Evolutionary conservation across 306 rosid genomes (phyloP), one percentile per base, ranked within the genome.

Genomic region (Astragalus glycyphyllos): DNA sequence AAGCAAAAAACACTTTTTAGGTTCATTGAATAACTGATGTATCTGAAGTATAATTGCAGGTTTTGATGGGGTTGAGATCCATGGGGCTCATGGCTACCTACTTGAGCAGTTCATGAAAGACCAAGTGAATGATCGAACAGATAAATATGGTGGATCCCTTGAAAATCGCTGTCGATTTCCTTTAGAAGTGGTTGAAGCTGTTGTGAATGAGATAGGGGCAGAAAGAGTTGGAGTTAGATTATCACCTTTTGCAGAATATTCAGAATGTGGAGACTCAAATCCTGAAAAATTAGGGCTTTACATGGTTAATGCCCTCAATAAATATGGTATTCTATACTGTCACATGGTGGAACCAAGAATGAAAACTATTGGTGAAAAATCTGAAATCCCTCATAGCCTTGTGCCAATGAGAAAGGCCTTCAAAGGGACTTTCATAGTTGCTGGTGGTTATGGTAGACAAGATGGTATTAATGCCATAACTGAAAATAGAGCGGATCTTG

Each of bases 261-360:
- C 14, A 65, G 58, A 65, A 47, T 65, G 45, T 32, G 71, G 71
- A 13, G 71, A 65, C 32, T 65, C 71, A 0, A 65, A 14, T 31
- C 71, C 71, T 0, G 45, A 65, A 32, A 42, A 6, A 47, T 31
- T 65, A 5, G 71, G 71, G 6, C 45, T 65, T 47, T 65, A 65
- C 14, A 65, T 65, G 45, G 71, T 26, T 47, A 47, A 65, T 47
- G 71, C 71, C 42, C 58, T 65, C 10, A 65, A 47, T 49, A 65
- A 47, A 47, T 65, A 13, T 14, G 34, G 34, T 32, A 65, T 65
- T 32, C 7, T 65, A 38, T 65, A 65, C 32, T 65, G 71, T 65
- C 71, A 65, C 14, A 9, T 65, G 58, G 71, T 65, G 42, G 71
- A 65, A 32, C 71, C 71, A 9, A 65, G 71, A 47, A 65, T 65